Conservation (phyloP, 2,329 filamentous ascomycete species). For the Ceratocystis cacaofunesta region DNA sequence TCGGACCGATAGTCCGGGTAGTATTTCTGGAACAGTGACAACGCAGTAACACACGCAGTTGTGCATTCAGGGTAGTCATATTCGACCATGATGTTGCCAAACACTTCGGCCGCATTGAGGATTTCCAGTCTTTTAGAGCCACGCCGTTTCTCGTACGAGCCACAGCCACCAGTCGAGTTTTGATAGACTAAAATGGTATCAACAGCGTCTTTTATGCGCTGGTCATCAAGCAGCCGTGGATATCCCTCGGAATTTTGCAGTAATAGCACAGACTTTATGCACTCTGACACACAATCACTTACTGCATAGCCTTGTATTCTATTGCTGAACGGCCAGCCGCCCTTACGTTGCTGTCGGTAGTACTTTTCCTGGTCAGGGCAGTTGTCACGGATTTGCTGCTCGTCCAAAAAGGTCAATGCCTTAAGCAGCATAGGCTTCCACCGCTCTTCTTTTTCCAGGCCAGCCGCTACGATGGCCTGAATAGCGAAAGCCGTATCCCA, state of each 20-base stretch:
- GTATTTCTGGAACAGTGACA: slow-evolving; percentile 65
- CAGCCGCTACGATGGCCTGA: slow-evolving; percentile 65
- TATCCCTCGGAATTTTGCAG: slow-evolving; percentile 68
- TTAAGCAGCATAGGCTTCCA: slow-evolving; percentile 74
- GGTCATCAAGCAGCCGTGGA: slow-evolving; percentile 57
- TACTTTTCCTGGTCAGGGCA: slow-evolving; percentile 60
- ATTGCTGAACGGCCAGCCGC: slow-evolving; percentile 92
- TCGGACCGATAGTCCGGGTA: slow-evolving; percentile 65
- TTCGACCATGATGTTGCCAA: slow-evolving; percentile 94
- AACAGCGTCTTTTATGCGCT: slow-evolving; percentile 70
- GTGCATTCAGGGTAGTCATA: slow-evolving; percentile 98
- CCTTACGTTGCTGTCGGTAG: slow-evolving; percentile 83
- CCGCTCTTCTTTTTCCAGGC: slow-evolving; percentile 58
- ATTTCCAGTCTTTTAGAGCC: slow-evolving; percentile 65
- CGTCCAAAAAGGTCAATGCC: slow-evolving; percentile 72
- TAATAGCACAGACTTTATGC: slow-evolving; percentile 69
- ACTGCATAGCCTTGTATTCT: slow-evolving; percentile 87
- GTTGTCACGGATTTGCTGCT: slow-evolving; percentile 80
- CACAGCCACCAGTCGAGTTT: slow-evolving; percentile 70
- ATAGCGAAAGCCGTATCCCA: slow-evolving; percentile 93
- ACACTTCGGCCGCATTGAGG: slow-evolving; percentile 91
- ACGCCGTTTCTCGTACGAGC: slow-evolving; percentile 75
- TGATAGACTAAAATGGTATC: slow-evolving; percentile 88
- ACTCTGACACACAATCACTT: slow-evolving; percentile 87
- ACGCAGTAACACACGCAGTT: slow-evolving; percentile 77